Base-by-base conservation (phyloP, 2,329 filamentous ascomycete species). In the Aphanocladium album region DNA sequence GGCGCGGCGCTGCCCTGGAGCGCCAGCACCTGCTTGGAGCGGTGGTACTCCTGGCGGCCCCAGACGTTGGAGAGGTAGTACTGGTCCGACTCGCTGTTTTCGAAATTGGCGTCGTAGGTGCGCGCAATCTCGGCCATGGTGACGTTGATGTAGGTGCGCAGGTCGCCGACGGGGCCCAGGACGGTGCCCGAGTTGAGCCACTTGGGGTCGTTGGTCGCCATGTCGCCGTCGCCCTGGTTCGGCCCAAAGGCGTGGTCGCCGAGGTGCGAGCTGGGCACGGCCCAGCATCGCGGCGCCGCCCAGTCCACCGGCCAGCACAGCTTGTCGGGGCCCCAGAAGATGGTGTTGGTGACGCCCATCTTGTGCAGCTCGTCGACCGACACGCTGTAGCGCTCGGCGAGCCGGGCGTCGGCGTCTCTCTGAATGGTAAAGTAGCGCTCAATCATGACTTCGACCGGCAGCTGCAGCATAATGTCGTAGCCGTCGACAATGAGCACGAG, bases 401-500 rank as follows among this genome's bases (percentile, higher is more conserved):
- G 71, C 27, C 80, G 77, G 35, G 72, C 70, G 64, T 89, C 84
- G 30, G 80, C 81, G 55, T 78, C 76, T n/a, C 76, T 73, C 19
- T 82, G 69, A 17, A 84, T 73, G 16, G 77, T 73, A 64, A 85
- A 82, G 70, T 89, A 90, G 47, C 87, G 80, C 64, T 81, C 74
- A 27, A 90, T 79, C 64, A 89, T 73, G 21, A 89, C 77, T 46
- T 87, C 81, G 2, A 84, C 80, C 0, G 86, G 85, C 2, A 89
- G 74, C 69, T 90, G 87, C 62, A 89, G 84, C 74, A 85, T 84
- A 1, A 85, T 77, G 62, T 89, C 84, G 68, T 84, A 80, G 1
- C 82, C 85, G 68, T 89, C 86, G 6, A 86, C 78, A 51, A 89
- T 77, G 61, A 89, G 72, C 8, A 88, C 79, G 30, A 90, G 71